These are phyloP conservation scores for Pythium angustatum DNA, from an alignment of 352 stramenopile genomes.

Conservation along the genomic window DNA sequence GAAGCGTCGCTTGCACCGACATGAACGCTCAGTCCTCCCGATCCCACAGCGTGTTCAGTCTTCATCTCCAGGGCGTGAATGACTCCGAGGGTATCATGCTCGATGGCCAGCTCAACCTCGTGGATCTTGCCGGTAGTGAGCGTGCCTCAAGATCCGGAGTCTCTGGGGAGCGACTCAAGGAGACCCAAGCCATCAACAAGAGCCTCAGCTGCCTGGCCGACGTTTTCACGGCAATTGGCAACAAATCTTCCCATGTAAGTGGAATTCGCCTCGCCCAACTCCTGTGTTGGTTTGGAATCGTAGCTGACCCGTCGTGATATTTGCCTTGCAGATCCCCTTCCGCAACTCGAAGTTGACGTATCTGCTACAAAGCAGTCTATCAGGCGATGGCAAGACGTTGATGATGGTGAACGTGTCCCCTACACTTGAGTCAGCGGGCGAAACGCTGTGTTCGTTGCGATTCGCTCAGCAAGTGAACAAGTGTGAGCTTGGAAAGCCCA, in stretches of 20 bases:
- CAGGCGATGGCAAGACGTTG: conserved; percentile 97
- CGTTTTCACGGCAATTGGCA: conserved; percentile 97
- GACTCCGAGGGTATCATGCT: conserved; percentile 63
- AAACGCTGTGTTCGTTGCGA: conserved; percentile 97
- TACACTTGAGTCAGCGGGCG: conserved; percentile 91
- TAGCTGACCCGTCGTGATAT: conserved; percentile 1
- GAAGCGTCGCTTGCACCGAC: conserved; percentile 90
- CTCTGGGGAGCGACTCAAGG: conserved; percentile 92
- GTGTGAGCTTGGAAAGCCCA: conserved; percentile 97
- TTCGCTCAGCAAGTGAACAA: conserved; percentile 97
- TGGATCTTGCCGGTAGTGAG: conserved; percentile 82
- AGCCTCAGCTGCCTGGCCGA: conserved; percentile 98
- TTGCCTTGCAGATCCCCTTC: conserved; percentile 88
- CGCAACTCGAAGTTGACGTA: conserved; percentile 99
- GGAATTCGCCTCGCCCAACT: background rate
- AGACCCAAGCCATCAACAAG: conserved; percentile 99
- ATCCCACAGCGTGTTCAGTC: conserved; percentile 80
- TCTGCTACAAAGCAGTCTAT: conserved; percentile 97
- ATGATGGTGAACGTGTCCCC: conserved; percentile 99
- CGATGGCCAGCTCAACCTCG: conserved; percentile 73
- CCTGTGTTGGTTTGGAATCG: background rate
- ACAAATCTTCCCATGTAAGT: conserved; percentile 93
- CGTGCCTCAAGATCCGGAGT: conserved; percentile 84
- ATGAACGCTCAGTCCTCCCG: conserved; percentile 91
- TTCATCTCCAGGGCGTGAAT: conserved; percentile 84